Evolutionary conservation across 2,329 filamentous ascomycete genomes (phyloP), one percentile per base, ranked within the genome.

Genomic region (Magnaporthiopsis incrustans): DNA sequence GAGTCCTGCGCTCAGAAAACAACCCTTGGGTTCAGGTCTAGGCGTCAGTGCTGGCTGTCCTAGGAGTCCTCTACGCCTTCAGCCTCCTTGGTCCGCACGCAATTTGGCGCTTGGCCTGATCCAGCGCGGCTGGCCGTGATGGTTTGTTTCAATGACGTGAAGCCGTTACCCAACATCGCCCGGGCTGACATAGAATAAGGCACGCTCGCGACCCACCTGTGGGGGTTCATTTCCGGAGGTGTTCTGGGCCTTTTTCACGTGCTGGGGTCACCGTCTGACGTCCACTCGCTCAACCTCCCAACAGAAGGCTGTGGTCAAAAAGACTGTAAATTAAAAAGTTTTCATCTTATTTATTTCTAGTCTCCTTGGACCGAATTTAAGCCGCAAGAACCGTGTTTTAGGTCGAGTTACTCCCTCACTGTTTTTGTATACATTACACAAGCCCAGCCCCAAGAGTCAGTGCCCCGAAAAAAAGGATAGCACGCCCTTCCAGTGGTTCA

Each of bases 401-500:
- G 4, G 44, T 50, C 44, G 4, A n/a, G 18, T n/a, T 14, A 53
- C 22, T 53, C 3, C 44, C 18, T 2, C 18, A 14, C 7, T 22
- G 22, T 53, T 53, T n/a, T 5, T 2, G 2, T 22, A 8, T 53
- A 1, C 22, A 53, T 53, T 5, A 10, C 22, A n/a, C 44, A 53
- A 53, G 44, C 7, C n/a, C 44, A n/a, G n/a, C 6, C 44, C 44
- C 18, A n/a, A 53, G 22, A 53, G 44, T n/a, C 3, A 67, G 64
- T 59, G 65, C 66, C 73, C 74, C 71, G 73, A 76, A 77, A 75
- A 75, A 75, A 78, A 79, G 77, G 72, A 73, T 77, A 79, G 79
- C 79, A 82, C 72, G 78, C 79, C 70, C 74, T 68, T 77, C 79
- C 79, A 81, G 82, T 82, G 80, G 79, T 81, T 73, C 76, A 70